phyloP scores from a whole-genome alignment of 345 rosid species.

The Sonneratia caseolaris region DNA sequence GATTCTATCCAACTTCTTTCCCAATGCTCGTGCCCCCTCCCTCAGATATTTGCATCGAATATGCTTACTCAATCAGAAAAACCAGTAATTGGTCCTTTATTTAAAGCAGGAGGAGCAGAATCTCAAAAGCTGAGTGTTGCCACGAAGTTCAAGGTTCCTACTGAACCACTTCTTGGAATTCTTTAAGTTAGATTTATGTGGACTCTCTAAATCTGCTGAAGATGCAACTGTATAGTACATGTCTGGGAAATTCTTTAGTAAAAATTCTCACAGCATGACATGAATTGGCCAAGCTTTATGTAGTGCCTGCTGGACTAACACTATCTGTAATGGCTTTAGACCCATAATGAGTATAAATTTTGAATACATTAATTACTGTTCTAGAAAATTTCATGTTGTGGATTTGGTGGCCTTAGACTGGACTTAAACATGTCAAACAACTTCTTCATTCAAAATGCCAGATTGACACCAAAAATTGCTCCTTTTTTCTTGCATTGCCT shows the following conservation, averaged over 20 bases:
- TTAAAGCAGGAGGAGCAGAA: slow-evolving; percentile 96
- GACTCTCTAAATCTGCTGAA: not conserved
- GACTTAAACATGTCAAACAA: not conserved
- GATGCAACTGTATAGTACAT: not conserved
- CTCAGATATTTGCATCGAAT: slow-evolving; percentile 78
- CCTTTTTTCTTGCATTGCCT: not conserved
- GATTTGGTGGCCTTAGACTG: not conserved
- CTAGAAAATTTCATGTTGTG: not conserved
- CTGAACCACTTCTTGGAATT: slow-evolving; percentile 6
- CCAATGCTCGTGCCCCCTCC: slow-evolving; percentile 79
- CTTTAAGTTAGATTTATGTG: not conserved
- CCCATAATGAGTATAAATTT: not conserved
- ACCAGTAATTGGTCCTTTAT: slow-evolving; percentile 64
- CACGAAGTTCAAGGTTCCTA: slow-evolving; percentile 78
- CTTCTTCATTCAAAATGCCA: not conserved
- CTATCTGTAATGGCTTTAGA: not conserved
- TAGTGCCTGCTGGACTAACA: not conserved
- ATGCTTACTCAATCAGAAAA: slow-evolving; percentile 77
- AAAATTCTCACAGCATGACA: not conserved
- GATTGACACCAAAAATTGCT: not conserved
- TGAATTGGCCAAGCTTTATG: not conserved
- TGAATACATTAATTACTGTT: not conserved
- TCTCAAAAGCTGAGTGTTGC: slow-evolving; percentile 90
- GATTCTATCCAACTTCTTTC: slow-evolving; percentile 92
- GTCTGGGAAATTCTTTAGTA: not conserved